Conservation (phyloP, 2,329 filamentous ascomycete genomes). For the Phyllosticta ampelicida region DNA sequence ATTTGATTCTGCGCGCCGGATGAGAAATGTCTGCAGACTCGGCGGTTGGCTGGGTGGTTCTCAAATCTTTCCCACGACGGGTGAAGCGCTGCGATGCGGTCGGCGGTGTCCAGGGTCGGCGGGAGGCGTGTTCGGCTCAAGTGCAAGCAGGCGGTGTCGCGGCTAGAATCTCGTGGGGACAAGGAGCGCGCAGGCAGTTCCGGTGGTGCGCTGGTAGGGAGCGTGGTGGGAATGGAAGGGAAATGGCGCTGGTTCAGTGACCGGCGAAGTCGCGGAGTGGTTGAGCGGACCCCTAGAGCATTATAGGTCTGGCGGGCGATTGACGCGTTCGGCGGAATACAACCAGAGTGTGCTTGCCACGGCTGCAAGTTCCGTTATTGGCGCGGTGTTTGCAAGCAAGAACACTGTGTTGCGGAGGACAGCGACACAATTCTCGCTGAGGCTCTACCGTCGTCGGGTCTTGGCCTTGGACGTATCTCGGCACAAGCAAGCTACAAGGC, state of each 20-base stretch:
- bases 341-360: neutral
- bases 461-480: conserved; percentile 7
- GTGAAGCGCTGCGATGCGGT: neutral
- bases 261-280: conserved; percentile 3
- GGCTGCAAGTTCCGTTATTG: neutral
- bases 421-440: conserved; percentile 2
- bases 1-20: conserved; percentile 1
- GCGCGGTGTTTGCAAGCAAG: conserved; percentile 1
- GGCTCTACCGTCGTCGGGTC: conserved; percentile 9
- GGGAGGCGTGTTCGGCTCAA: neutral
- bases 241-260: conserved; percentile 5
- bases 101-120: conserved; percentile 1
- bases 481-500: neutral
- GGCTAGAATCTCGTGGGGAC: neutral
- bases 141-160: neutral
- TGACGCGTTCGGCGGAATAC: conserved; percentile 9
- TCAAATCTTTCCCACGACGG: neutral
- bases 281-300: conserved; percentile 1
- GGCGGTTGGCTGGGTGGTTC: neutral
- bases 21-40: neutral
- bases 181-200: neutral
- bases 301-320: neutral
- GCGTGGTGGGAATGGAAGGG: conserved; percentile 4
- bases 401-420: neutral
- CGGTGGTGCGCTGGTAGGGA: conserved; percentile 1